Evolutionary conservation across 2,329 filamentous ascomycete species (phyloP).

Genomic region (Pestalotiopsis sp.): DNA sequence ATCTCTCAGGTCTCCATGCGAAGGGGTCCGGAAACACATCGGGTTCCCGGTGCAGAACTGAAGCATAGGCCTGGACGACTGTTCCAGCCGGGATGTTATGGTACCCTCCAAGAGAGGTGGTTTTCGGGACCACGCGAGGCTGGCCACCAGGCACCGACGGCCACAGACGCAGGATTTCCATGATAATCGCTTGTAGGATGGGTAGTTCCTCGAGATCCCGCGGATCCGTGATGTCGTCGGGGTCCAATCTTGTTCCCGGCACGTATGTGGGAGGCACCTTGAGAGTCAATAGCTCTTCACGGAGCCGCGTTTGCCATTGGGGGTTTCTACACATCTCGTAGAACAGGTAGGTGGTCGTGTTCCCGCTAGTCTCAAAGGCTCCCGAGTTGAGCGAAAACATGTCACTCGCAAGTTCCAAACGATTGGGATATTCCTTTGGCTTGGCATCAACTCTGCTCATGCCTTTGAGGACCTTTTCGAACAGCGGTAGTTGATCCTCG

Average conservation of each 20-base stretch:
- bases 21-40: neutral
- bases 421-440: neutral
- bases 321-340: neutral
- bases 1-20: neutral
- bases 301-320: neutral
- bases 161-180: neutral
- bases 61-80: neutral
- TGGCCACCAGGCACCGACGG: neutral
- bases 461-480: neutral
- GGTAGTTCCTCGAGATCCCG: neutral
- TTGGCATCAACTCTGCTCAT: neutral
- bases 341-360: neutral
- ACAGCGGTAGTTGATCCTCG: neutral
- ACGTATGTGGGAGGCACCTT: neutral
- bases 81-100: neutral
- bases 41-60: neutral
- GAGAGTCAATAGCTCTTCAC: neutral
- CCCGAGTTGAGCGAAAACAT: neutral
- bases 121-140: neutral
- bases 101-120: neutral
- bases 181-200: neutral
- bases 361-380: neutral
- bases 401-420: neutral
- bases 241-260: neutral
- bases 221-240: neutral